Evolutionary conservation across 441 rosid genomes (phyloP).

Genomic region (Pelargonium exstipulatum): DNA sequence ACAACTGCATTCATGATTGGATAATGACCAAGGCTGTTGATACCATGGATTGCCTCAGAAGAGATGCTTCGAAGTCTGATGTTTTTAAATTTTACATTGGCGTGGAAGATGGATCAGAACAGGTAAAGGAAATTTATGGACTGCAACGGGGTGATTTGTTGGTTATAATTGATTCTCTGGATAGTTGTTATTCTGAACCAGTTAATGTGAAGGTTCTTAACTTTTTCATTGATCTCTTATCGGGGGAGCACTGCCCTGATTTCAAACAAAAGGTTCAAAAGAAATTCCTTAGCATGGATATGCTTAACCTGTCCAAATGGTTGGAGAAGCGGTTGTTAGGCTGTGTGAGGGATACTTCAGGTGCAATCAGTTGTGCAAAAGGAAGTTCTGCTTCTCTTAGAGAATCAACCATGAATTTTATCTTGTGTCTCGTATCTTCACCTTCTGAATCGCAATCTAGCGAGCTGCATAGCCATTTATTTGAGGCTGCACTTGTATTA

Average conservation of each 20-base stretch:
- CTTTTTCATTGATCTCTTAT: conserved; percentile 80
- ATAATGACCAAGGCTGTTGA: conserved; percentile 62
- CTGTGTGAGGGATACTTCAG: conserved; percentile 47
- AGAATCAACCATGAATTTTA: conserved; percentile 84
- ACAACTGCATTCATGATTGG: conserved; percentile 64
- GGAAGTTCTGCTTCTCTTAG: conserved; percentile 64
- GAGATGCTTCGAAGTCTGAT: conserved; percentile 54
- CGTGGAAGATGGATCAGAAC: conserved; percentile 43
- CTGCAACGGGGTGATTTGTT: conserved; percentile 66
- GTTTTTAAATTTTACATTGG: conserved; percentile 72
- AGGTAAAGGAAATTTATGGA: conserved; percentile 43
- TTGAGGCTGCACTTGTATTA: conserved; percentile 76
- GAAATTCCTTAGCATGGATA: conserved; percentile 71
- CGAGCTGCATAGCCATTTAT: conserved; percentile 68
- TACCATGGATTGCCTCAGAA: conserved; percentile 69
- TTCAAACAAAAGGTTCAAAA: conserved; percentile 59
- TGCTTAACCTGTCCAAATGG: conserved; percentile 67
- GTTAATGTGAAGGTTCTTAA: conserved; percentile 81
- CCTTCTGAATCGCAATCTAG: conserved; percentile 41
- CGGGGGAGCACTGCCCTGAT: conserved; percentile 56
- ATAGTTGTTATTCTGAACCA: conserved; percentile 64
- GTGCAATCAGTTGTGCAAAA: conserved; percentile 46
- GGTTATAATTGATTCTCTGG: conserved; percentile 74
- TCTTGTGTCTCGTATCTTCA: conserved; percentile 56
- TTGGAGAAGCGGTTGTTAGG: conserved; percentile 92